A percentile compares a stretch with the other conserved stretches of the same genome.
Conservation (phyloP, 1,284 basidiomycete genomes). For the Ceratobasidium sp. region DNA sequence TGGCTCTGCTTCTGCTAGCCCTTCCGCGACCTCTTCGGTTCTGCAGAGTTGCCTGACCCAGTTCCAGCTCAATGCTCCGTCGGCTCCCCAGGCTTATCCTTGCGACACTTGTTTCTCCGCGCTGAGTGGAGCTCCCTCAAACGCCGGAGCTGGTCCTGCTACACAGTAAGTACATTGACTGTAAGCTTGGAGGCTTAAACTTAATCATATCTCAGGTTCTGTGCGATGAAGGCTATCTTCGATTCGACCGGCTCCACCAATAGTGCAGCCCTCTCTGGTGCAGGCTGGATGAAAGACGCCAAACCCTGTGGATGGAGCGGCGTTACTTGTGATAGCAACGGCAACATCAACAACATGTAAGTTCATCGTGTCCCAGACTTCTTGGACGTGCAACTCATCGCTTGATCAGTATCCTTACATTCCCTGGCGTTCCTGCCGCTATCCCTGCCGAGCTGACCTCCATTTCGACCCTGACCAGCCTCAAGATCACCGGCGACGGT, state of each 20-base stretch:
- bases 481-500: slow-evolving; percentile 56
- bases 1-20: slow-evolving; percentile 41
- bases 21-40: slow-evolving; percentile 51
- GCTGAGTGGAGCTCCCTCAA: slow-evolving; percentile 49
- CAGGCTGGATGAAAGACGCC: slow-evolving; percentile 58
- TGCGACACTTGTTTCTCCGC: slow-evolving; percentile 58
- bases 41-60: slow-evolving; percentile 58
- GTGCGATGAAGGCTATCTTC: slow-evolving; percentile 58
- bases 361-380: slow-evolving; percentile 45
- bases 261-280: slow-evolving; percentile 55
- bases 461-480: slow-evolving; percentile 53
- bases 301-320: slow-evolving; percentile 60
- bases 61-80: slow-evolving; percentile 57
- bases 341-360: slow-evolving; percentile 56
- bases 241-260: slow-evolving; percentile 50
- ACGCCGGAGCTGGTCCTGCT: slow-evolving; percentile 26
- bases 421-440: slow-evolving; percentile 57
- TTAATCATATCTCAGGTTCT: slow-evolving; percentile 48
- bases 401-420: slow-evolving; percentile 52
- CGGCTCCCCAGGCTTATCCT: slow-evolving; percentile 55
- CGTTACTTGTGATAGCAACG: slow-evolving; percentile 55
- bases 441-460: slow-evolving; percentile 55
- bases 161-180: slow-evolving; percentile 15
- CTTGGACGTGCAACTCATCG: background rate
- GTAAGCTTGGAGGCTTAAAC: background rate